Evolutionary conservation across 164 flowering plant species (phyloP), one percentile per base, ranked within the genome.

Genomic region (Taxillus chinensis): DNA sequence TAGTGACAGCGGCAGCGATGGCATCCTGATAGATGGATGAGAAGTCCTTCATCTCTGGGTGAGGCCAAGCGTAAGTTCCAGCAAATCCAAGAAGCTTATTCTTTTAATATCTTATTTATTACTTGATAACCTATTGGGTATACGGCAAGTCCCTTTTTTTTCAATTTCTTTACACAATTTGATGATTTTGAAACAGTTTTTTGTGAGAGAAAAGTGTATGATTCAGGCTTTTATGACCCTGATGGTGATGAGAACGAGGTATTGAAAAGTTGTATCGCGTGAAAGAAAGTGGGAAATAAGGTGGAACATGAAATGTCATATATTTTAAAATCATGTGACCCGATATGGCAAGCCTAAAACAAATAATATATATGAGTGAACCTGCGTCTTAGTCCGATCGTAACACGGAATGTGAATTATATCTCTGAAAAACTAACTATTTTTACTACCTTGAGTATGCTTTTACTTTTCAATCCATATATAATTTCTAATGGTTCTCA

Each of bases 11-110:
- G n/a, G n/a, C 81, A 88, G 93, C 74, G 72, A 84, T 89, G 98
- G 96, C 98, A 91, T 78, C 98, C 98, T 2, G 98, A 92, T 62
- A 76, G 76, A 59, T 89, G 96, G 90, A 65, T 75, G 2, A 75
- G 68, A 57, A 77, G 39, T 2, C 89, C 92, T 3, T 66, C 79
- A 16, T 48, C 70, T 38, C 65, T 73, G 41, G 83, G 79, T 7
- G 83, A 85, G 72, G 96, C 96, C 37, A 87, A 92, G 68, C 62
- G 61, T 12, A 89, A 70, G 51, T 92, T 92, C 66, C 98, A 92
- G 74, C 83, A 82, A 62, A 92, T 92, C 67, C 96, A 89, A 65
- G 87, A 92, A 62, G 98, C 98, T 7, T 92, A 89, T 77, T 79
- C 89, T n/a, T n/a, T n/a, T n/a, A n/a, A n/a, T n/a, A n/a, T n/a